Evolutionary conservation across 129 eudicot species (phyloP).

Genomic region (Escallonia herrerae): DNA sequence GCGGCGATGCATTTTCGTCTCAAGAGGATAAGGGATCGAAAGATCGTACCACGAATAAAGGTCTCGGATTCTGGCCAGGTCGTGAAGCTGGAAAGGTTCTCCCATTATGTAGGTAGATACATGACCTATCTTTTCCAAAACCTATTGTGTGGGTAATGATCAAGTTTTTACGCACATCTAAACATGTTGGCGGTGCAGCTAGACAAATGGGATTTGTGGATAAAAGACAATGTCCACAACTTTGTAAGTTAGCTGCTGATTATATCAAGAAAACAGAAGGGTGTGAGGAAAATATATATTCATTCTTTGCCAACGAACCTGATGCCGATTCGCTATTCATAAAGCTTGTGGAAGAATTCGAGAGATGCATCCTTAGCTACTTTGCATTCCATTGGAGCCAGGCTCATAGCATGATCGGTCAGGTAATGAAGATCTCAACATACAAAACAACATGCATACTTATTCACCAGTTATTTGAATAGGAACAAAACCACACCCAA

Average conservation of each 20-base stretch:
- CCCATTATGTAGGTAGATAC: slow-evolving; percentile 85
- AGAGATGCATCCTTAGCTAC: slow-evolving; percentile 92
- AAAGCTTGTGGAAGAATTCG: slow-evolving; percentile 87
- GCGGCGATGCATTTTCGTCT: slow-evolving; percentile 56
- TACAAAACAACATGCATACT: background rate
- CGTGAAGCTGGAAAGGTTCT: slow-evolving; percentile 58
- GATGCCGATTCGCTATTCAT: slow-evolving; percentile 84
- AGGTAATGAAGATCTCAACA: slow-evolving; percentile 35
- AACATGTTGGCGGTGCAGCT: slow-evolving; percentile 40
- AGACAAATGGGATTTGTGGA: slow-evolving; percentile 80
- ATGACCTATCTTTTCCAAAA: background rate
- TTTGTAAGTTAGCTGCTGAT: slow-evolving; percentile 62
- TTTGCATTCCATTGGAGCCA: slow-evolving; percentile 93
- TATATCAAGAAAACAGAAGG: slow-evolving; percentile 75
- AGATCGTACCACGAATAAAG: slow-evolving; percentile 50
- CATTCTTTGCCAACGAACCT: slow-evolving; percentile 53
- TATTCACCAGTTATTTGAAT: background rate
- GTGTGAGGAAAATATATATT: slow-evolving; percentile 66
- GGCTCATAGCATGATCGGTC: slow-evolving; percentile 65
- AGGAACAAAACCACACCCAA: background rate
- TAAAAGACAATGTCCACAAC: slow-evolving; percentile 56
- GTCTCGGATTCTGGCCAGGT: slow-evolving; percentile 56
- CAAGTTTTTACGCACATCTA: too few species aligned
- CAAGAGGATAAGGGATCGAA: slow-evolving; percentile 38
- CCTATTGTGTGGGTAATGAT: too few species aligned